Evolutionary conservation across 2,329 filamentous ascomycete species (phyloP).

Genomic region (Scolecobasidium constrictum): DNA sequence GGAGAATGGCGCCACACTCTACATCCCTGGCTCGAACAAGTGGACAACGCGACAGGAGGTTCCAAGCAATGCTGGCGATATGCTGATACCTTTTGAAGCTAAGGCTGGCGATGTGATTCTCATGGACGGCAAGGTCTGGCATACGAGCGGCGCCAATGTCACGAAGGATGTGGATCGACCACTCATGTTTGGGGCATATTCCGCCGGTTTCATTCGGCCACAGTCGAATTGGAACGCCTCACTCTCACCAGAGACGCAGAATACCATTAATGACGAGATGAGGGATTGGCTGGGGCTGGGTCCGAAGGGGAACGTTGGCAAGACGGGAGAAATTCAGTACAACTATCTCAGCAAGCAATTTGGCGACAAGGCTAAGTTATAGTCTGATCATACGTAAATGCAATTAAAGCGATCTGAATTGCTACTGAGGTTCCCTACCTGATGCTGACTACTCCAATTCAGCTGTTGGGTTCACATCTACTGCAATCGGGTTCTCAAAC

Average conservation of each 20-base stretch:
- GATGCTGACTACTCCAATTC: too few species aligned
- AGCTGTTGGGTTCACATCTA: too few species aligned
- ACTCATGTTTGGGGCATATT: slow-evolving; percentile 24
- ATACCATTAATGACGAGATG: slow-evolving; percentile 16
- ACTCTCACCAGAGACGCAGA: slow-evolving; percentile 19
- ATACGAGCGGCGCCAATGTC: slow-evolving; percentile 22
- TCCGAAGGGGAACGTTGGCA: slow-evolving; percentile 12
- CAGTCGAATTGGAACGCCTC: slow-evolving; percentile 24
- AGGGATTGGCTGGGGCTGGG: slow-evolving; percentile 20
- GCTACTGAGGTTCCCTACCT: too few species aligned
- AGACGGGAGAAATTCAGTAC: slow-evolving; percentile 12
- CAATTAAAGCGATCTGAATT: too few species aligned
- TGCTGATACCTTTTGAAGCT: slow-evolving; percentile 21
- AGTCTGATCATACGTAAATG: background rate
- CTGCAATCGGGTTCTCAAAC: too few species aligned
- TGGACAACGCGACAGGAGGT: slow-evolving; percentile 11
- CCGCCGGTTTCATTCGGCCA: slow-evolving; percentile 18
- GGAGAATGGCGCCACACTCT: slow-evolving; percentile 19
- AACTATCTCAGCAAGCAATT: slow-evolving; percentile 6
- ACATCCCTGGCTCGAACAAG: slow-evolving; percentile 13
- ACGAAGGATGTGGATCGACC: slow-evolving; percentile 22
- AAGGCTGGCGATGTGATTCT: slow-evolving; percentile 22
- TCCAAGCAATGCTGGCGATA: slow-evolving; percentile 16
- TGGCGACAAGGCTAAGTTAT: background rate
- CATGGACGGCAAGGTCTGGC: slow-evolving; percentile 25